Conservation (phyloP, 345 rosid genomes). For the Populus euphratica region DNA sequence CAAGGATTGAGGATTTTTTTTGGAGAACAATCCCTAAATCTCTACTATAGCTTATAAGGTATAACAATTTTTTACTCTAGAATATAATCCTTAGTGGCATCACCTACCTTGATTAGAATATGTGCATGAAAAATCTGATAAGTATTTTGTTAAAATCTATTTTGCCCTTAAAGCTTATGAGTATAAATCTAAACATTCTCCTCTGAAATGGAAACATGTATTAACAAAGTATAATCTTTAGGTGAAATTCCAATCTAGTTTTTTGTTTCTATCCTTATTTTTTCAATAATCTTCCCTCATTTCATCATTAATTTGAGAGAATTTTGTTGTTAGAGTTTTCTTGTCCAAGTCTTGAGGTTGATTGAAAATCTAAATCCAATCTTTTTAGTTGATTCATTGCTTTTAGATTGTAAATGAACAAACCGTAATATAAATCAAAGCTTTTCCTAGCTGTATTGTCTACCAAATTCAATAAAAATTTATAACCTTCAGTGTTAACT, state of each 20-base stretch:
- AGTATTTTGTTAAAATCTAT: too few species aligned
- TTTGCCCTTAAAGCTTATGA: too few species aligned
- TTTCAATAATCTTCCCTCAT: slow-evolving; percentile 97
- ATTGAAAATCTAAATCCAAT: slow-evolving; percentile 75
- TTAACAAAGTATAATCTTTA: slow-evolving; percentile 76
- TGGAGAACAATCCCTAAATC: too few species aligned
- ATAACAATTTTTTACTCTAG: too few species aligned
- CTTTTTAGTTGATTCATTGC: slow-evolving; percentile 82
- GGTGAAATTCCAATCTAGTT: slow-evolving; percentile 97
- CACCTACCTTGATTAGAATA: too few species aligned
- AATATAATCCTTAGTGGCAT: too few species aligned
- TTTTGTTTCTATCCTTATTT: slow-evolving; percentile 96
- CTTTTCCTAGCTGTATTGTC: slow-evolving; percentile 76
- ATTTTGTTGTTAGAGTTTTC: slow-evolving; percentile 16
- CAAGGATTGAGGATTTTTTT: too few species aligned
- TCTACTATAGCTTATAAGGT: too few species aligned
- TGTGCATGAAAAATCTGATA: too few species aligned
- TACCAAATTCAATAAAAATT: slow-evolving; percentile 69
- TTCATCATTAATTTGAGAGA: slow-evolving; percentile 35
- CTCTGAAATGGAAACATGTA: slow-evolving; percentile 70
- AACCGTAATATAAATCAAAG: slow-evolving; percentile 74
- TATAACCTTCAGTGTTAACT: slow-evolving; percentile 67
- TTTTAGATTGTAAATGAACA: slow-evolving; percentile 71
- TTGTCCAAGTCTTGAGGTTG: slow-evolving; percentile 18
- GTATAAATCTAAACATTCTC: slow-evolving; percentile 86